phyloP scores from a whole-genome alignment of 768 basidiomycete genomes.

The Cyclocybe cylindracea region DNA sequence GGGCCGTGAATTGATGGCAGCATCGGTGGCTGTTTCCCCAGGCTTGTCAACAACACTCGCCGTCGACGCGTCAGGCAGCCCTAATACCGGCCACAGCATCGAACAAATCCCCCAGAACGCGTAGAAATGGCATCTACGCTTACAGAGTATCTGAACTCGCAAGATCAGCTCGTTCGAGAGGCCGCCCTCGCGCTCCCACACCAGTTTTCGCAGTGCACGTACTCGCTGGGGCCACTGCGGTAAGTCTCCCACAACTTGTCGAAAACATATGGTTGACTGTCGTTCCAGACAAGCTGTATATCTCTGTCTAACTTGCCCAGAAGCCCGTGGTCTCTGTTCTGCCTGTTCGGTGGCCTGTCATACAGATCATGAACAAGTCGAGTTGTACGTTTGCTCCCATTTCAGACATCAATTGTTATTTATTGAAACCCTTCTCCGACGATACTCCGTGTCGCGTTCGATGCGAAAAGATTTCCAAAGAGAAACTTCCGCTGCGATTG shows the following conservation, averaged over 20 bases:
- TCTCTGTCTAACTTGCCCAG: slow-evolving; percentile 74
- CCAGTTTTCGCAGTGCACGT: slow-evolving; percentile 68
- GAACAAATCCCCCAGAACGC: not conserved
- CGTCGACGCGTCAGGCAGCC: no score
- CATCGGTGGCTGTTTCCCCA: no score
- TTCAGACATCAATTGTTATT: slow-evolving; percentile 4
- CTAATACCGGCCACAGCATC: no score
- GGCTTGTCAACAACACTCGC: no score
- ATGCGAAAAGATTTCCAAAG: slow-evolving; percentile 64
- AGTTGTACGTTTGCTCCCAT: slow-evolving; percentile 47
- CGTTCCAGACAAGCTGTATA: slow-evolving; percentile 67
- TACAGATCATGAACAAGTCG: slow-evolving; percentile 82
- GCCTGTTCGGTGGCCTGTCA: slow-evolving; percentile 89
- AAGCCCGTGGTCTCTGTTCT: slow-evolving; percentile 71
- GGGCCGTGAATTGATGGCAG: no score
- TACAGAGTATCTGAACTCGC: slow-evolving; percentile 45
- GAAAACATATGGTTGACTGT: no score
- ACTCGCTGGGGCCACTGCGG: slow-evolving; percentile 56
- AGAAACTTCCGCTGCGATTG: slow-evolving; percentile 84
- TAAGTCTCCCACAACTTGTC: slow-evolving; percentile 11
- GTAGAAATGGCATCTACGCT: slow-evolving; percentile 37
- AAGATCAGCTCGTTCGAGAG: slow-evolving; percentile 50
- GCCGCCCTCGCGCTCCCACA: slow-evolving; percentile 61
- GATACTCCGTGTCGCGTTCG: slow-evolving; percentile 8
- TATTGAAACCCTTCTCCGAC: slow-evolving; percentile 13